Evolutionary conservation across 1,284 basidiomycete species (phyloP), one percentile per base, ranked within the genome.

Genomic region (Rhodotorula sp.): DNA sequence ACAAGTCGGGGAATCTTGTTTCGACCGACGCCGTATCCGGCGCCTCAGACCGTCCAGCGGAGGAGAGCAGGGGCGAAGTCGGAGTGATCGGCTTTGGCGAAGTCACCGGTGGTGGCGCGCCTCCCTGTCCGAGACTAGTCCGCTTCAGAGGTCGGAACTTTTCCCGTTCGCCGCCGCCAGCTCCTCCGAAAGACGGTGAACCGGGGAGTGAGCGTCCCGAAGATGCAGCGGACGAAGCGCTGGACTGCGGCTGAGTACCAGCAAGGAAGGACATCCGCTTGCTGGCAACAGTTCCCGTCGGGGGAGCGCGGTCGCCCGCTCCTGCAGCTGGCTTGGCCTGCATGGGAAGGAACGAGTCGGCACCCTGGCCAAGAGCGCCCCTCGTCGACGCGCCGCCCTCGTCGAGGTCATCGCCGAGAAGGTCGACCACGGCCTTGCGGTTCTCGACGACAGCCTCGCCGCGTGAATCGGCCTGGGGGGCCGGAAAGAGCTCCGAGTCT

Each of bases 401-500:
- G 38, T 77, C 75, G 54, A 43, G 38, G 38, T 43, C 38, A 52
- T 74, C 73, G 8, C 68, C 76, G 26, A 78, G 74, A 4, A 78
- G 52, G 59, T 75, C 72, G 45, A 72, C 10, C 14, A 60, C 49
- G 5, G 19, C 34, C 47, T 58, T 65, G 26, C 48, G 48, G 34
- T 55, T 34, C 43, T 52, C 64, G 50, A 19, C 14, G 59, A 15
- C 43, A 16, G 26, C 64, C 23, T 43, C 34, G 18, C 21, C 49
- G 1, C 21, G 10, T 49, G 26, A n/a, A 10, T 26, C 52, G 52
- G 62, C 3, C 1, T 47, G 56, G 16, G 47, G 6, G 3, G 74
- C 65, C n/a, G 74, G 60, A 28, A 69, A 58, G 38, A 72, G 62
- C 16, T 65, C 70, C 23, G 68, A 57, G 38, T 64, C 58, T 48